Percentiles rank a stretch among this genome's conserved stretches.
phyloP scores from a whole-genome alignment of 345 rosid genomes.

The Eucalyptus marginata region DNA sequence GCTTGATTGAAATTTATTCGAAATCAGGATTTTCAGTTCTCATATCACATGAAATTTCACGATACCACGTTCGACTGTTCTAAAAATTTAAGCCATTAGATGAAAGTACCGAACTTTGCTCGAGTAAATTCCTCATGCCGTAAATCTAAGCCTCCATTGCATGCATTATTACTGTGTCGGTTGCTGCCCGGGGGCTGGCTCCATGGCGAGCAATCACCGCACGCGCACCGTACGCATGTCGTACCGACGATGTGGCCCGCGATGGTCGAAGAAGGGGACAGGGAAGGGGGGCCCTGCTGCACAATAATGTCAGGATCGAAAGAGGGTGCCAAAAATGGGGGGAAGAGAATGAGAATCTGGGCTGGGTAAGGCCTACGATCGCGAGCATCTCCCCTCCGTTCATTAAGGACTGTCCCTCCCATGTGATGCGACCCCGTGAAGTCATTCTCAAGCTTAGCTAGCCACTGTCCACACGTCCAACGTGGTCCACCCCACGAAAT shows the following conservation, averaged over 20 bases:
- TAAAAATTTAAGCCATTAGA: no score
- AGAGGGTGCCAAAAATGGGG: background rate
- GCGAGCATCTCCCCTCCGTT: background rate
- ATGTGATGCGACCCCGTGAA: background rate
- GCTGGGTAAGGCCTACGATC: background rate
- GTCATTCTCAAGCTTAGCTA: background rate
- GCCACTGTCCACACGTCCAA: background rate
- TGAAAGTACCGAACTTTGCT: rapidly evolving
- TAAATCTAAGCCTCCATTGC: background rate
- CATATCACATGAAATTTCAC: rapidly evolving
- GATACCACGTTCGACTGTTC: rapidly evolving
- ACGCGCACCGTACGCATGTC: background rate
- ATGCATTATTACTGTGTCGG: background rate
- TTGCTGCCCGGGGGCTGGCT: background rate
- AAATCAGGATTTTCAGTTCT: rapidly evolving
- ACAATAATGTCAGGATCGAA: background rate
- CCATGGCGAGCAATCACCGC: background rate
- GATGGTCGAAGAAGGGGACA: background rate
- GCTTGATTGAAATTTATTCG: rapidly evolving
- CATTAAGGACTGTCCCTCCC: background rate
- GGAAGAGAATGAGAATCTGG: background rate
- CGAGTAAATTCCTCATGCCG: background rate
- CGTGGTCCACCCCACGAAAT: background rate
- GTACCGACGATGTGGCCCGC: background rate
- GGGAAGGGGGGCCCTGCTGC: background rate